phyloP scores from a whole-genome alignment of 78 protist species.

The Chrysochromulina tobinii region DNA sequence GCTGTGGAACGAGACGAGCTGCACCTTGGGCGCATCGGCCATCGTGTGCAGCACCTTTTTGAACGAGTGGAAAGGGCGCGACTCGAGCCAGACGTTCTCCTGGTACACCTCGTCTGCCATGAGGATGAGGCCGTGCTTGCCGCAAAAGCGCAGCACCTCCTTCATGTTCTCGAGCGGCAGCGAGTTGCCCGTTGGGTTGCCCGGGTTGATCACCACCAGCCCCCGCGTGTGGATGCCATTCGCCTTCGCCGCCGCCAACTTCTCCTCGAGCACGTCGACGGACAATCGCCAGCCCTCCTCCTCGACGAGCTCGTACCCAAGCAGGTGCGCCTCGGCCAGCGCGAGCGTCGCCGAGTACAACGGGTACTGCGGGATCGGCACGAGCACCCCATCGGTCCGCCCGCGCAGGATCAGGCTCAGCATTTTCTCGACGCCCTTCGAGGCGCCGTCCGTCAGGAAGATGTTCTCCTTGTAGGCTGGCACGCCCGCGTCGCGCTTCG shows the following conservation, averaged over 20 bases:
- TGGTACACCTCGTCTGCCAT: constrained; percentile 87
- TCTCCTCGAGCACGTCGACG: neutral
- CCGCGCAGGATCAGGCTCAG: constrained; percentile 14
- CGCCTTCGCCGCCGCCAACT: neutral
- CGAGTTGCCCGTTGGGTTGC: constrained; percentile 98
- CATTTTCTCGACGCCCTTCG: constrained; percentile 72
- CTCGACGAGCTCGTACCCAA: constrained; percentile 90
- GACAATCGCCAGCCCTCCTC: constrained; percentile 74
- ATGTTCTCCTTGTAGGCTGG: constrained; percentile 59
- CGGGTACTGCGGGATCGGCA: constrained; percentile 99
- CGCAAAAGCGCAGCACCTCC: constrained; percentile 14
- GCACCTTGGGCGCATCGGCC: constrained; percentile 20
- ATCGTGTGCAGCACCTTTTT: constrained; percentile 40
- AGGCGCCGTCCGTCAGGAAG: constrained; percentile 98
- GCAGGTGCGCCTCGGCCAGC: constrained; percentile 67
- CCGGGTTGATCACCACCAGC: constrained; percentile 97
- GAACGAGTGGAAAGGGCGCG: constrained; percentile 88
- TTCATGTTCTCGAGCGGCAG: constrained; percentile 42
- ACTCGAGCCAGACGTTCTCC: constrained; percentile 83
- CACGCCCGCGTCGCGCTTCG: constrained; percentile 6
- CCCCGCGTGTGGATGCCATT: constrained; percentile 47
- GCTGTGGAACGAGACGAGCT: constrained; percentile 93
- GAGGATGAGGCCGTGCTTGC: neutral
- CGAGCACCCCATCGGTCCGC: constrained; percentile 32
- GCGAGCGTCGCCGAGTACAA: constrained; percentile 96